Conservation (phyloP, 2,329 filamentous ascomycete species). For the Claviceps sorghi region DNA sequence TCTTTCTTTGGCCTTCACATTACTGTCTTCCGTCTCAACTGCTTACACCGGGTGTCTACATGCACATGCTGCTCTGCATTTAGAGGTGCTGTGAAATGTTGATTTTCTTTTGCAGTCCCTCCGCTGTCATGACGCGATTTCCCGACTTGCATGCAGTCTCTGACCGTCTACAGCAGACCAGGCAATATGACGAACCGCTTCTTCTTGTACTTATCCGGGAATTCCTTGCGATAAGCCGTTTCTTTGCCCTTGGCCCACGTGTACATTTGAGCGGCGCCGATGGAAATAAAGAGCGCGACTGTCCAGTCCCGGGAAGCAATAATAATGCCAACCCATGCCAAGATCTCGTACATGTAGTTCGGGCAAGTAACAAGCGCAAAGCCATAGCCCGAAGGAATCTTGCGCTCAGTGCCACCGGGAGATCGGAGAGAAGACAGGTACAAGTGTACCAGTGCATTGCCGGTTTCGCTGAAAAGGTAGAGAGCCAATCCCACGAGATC, state of each 20-base stretch:
- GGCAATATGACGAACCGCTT: slow-evolving; percentile 79
- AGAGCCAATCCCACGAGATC: slow-evolving; percentile 56
- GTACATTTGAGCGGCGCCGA: slow-evolving; percentile 68
- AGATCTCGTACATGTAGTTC: slow-evolving; percentile 88
- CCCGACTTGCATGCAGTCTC: not conserved
- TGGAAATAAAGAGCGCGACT: slow-evolving; percentile 59
- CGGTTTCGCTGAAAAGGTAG: slow-evolving; percentile 63
- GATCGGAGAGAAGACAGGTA: slow-evolving; percentile 65
- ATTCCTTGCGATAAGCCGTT: slow-evolving; percentile 74
- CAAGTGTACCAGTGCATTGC: slow-evolving; percentile 67
- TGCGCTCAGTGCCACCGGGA: slow-evolving; percentile 67
- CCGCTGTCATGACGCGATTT: not conserved
- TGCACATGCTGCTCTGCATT: not conserved
- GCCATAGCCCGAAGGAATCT: slow-evolving; percentile 73
- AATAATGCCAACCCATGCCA: slow-evolving; percentile 75
- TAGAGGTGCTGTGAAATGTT: not conserved
- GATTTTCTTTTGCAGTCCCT: not conserved
- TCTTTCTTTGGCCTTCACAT: not conserved
- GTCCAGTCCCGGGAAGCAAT: slow-evolving; percentile 66
- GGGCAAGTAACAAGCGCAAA: slow-evolving; percentile 85
- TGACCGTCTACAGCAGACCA: slow-evolving; percentile 46
- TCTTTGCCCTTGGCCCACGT: slow-evolving; percentile 88
- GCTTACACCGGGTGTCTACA: not conserved
- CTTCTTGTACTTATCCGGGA: slow-evolving; percentile 87
- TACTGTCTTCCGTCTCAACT: not conserved